Evolutionary conservation across 371 early-diverging fungal genomes (phyloP).

Genomic region (Blastocladiella emersonii): DNA sequence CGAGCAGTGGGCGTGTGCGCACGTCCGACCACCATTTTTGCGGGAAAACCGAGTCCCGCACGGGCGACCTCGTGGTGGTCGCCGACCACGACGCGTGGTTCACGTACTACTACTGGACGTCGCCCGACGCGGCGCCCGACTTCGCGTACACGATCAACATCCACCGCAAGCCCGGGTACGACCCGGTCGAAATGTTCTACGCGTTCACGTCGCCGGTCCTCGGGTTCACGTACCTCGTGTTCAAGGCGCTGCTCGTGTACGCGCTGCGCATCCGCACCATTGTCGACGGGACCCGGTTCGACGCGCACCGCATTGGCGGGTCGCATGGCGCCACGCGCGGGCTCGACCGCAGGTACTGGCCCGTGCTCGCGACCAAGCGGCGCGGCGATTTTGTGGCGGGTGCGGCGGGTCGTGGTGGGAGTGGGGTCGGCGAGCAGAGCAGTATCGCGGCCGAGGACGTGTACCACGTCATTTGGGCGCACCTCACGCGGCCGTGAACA

Average conservation of each 20-base stretch:
- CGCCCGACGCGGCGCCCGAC: neutral
- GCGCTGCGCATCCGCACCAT: neutral
- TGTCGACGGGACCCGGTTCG: neutral
- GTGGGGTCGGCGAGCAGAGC: no score
- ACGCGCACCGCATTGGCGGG: neutral
- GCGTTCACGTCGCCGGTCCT: neutral
- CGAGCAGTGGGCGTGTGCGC: neutral
- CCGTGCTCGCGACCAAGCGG: no score
- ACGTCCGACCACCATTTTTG: neutral
- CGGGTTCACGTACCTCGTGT: neutral
- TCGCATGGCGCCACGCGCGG: no score
- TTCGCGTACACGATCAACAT: conserved; percentile 3
- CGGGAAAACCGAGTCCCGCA: neutral
- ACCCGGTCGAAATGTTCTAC: conserved; percentile 3
- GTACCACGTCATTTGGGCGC: no score
- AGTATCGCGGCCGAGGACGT: no score
- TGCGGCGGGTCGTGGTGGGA: no score
- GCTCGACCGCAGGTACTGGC: no score
- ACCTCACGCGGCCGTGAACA: no score
- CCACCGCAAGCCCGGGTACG: conserved; percentile 5
- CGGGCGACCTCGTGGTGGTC: neutral
- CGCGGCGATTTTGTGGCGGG: no score
- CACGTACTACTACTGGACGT: conserved; percentile 1
- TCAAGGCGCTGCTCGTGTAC: neutral
- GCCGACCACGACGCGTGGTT: neutral